Base-by-base conservation (phyloP, 345 rosid species). In the Citrus australasica region DNA sequence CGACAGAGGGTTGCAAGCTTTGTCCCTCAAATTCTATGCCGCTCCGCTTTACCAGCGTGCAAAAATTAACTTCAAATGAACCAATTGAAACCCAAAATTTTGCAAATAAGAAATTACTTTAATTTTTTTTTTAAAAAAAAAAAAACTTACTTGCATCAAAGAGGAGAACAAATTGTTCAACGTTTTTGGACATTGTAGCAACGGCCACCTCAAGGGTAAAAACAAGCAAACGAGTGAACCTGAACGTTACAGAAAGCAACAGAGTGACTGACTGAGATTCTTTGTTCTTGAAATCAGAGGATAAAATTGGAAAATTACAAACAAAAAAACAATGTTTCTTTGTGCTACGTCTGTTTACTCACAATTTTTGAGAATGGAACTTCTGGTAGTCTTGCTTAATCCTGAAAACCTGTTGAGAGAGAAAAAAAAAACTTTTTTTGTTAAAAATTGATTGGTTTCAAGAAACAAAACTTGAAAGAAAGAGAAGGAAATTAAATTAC, bases 181-280 rank as follows among this genome's bases (percentile, higher is more conserved):
- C 84, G 86, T 86, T 92, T 87, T 79, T 96, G 24, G 94, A 76
- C 99, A 94, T 92, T 77, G 92, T 90, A 33, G 89, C 87, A 38
- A 90, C 85, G 58, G 98, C 98, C 63, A 92, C 97, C 64, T 96
- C 98, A 75, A 94, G 82, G 27, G 99, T 96, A 63, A 96, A 96
- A 56, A 90, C 98, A 63, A 94, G 89, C 83, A 96, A 82, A 68
- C 99, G 94, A 76, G 91, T 85, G 74, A 92, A 87, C 79, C 99
- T 95, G 19, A 17, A 79, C 35, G 56, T 59, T 9, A 22, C 13
- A 62, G 7, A 67, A 22, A 16, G 19, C 30, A 51, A n/a, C 7
- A 22, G 66, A 67, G 25, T 0, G 21, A 53, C 37, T 76, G 24
- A 30, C 56, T 51, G 63, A 66, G 71, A 76, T 64, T 75, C 33